Evolutionary conservation across 2,329 filamentous ascomycete genomes (phyloP), one percentile per base, ranked within the genome.

Genomic region (Hypoxylon sp.): DNA sequence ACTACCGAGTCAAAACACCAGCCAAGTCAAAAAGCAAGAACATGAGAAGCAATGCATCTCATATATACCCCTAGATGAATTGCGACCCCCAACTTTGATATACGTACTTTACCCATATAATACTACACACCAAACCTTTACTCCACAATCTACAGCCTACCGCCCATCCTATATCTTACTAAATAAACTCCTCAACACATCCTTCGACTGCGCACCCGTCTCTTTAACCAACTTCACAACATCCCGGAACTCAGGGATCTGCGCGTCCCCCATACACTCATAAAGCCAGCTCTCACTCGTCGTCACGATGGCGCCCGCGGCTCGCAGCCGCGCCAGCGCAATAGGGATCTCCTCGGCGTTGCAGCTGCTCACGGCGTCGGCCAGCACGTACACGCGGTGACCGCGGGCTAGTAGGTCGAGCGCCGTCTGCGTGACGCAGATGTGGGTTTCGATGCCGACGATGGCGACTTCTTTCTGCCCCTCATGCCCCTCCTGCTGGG

Each of bases 351-450:
- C 95, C 77, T 92, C 90, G 17, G 84, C 82, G 82, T 98, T 97
- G 79, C 92, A 94, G 81, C 92, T 95, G 77, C 92, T 94, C 46
- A 98, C 94, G 33, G 90, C 95, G 80, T 98, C 95, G 57, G 94
- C 93, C 33, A 98, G 84, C 42, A 98, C 84, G 79, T 97, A 97
- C 5, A 98, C 95, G 58, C 85, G 84, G 80, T 97, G 93, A 0
- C 94, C 94, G 1, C 86, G 85, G 22, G 84, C 83, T 47, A 96
- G 83, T 53, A 97, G 83, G 82, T 98, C 95, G 46, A 98, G 85
- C 14, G 93, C 89, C 46, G 95, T 98, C 85, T 98, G 95, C 67
- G 93, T 94, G 31, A 98, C 90, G 84, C 95, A 98, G 78, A 98
- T 96, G 81, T 98, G 95, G 44, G 89, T 88, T 82, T 98, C 95